A percentile compares a stretch with the other conserved stretches of the same genome.
Evolutionary conservation across 805 yeast genomes (phyloP).

Genomic region (Candida chauliodis): DNA sequence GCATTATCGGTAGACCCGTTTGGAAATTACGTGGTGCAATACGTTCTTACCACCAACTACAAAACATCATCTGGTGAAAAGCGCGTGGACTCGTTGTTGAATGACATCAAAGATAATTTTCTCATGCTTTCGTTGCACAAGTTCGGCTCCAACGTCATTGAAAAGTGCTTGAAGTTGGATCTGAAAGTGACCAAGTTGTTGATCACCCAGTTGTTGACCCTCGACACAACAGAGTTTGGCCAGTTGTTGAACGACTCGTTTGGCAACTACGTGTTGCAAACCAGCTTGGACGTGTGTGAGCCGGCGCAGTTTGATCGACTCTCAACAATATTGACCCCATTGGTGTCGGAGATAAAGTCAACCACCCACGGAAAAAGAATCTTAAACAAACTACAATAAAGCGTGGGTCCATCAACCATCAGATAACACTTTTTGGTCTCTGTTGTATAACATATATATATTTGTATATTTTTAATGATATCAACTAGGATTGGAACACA

Average conservation of each 20-base stretch:
- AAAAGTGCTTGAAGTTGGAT: constrained; percentile 50
- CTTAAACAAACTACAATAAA: constrained; percentile 54
- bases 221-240: constrained; percentile 28
- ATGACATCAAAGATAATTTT: constrained; percentile 29
- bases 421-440: no score
- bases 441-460: no score
- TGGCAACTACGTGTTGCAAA: constrained; percentile 59
- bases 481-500: no score
- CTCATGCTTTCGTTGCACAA: constrained; percentile 53
- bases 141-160: constrained; percentile 60
- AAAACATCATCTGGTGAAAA: constrained; percentile 14
- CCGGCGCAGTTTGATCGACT: constrained; percentile 50
- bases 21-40: constrained; percentile 96
- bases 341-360: constrained; percentile 72
- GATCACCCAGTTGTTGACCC: constrained; percentile 25
- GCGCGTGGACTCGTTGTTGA: constrained; percentile 21
- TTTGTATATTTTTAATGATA: no score
- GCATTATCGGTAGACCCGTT: constrained; percentile 83
- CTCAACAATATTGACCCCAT: constrained; percentile 63
- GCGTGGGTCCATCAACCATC: background rate
- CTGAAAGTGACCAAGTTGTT: constrained; percentile 42
- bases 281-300: constrained; percentile 53
- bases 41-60: constrained; percentile 63
- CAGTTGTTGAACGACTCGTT: constrained; percentile 53
- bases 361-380: constrained; percentile 97